These are phyloP conservation scores for Adansonia digitata DNA, from an alignment of 345 rosid genomes.

Conservation along the genomic window DNA sequence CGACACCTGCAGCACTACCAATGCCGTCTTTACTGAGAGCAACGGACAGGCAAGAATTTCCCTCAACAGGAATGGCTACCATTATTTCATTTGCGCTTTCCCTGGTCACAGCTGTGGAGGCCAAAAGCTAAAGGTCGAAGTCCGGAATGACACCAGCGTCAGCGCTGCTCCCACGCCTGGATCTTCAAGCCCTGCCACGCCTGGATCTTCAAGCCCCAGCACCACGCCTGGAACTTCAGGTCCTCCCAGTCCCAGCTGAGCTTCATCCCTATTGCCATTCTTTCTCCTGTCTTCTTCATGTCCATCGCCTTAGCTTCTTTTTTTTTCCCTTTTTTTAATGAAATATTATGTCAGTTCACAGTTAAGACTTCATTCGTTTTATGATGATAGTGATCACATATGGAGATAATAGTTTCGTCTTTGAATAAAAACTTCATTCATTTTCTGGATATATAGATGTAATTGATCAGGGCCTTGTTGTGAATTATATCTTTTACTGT, in stretches of 20 bases:
- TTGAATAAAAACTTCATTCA: conserved; percentile 4
- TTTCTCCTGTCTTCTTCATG: neutral
- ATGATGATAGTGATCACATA: neutral
- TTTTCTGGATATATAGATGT: neutral
- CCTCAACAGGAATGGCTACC: conserved; percentile 27
- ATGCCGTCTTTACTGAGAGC: neutral
- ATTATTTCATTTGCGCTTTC: conserved; percentile 28
- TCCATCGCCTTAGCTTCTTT: neutral
- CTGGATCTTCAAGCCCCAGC: neutral
- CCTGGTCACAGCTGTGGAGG: conserved; percentile 27
- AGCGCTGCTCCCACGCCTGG: neutral
- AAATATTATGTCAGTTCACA: neutral
- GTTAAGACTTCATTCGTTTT: neutral
- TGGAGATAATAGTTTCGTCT: too few relatives aligned
- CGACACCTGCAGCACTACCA: conserved; percentile 23
- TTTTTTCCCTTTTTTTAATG: neutral
- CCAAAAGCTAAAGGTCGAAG: conserved; percentile 27
- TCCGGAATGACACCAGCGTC: neutral
- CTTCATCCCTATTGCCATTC: conserved; percentile 17
- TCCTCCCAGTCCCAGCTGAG: neutral
- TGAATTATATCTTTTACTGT: neutral
- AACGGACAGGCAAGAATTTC: conserved; percentile 23
- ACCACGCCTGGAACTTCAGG: neutral
- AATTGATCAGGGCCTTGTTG: neutral
- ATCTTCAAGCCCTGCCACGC: neutral